A percentile compares a stretch with the other conserved stretches of the same genome.
Evolutionary conservation across 2,329 filamentous ascomycete genomes (phyloP).

Genomic region (Epichloe sylvatica): DNA sequence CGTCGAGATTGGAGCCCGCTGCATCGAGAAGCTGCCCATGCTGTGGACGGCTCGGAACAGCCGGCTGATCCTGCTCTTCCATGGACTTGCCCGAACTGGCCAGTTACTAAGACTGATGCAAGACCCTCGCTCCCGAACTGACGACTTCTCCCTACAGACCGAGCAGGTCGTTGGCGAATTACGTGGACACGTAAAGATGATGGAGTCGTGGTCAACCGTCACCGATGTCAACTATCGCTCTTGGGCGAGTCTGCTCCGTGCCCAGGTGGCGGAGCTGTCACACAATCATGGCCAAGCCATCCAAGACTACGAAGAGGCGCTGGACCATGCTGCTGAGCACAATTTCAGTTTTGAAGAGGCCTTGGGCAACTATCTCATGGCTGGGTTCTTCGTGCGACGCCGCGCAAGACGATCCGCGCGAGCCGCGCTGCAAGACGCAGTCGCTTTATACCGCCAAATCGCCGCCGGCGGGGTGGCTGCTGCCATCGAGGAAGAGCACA

Average conservation of each 20-base stretch:
- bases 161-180: slow-evolving; percentile 39
- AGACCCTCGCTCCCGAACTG: slow-evolving; percentile 30
- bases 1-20: slow-evolving; percentile 39
- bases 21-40: slow-evolving; percentile 31
- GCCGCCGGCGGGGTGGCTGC: slow-evolving; percentile 56
- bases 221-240: slow-evolving; percentile 57
- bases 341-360: slow-evolving; percentile 58
- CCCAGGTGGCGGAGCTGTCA: slow-evolving; percentile 52
- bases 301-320: slow-evolving; percentile 50
- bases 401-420: slow-evolving; percentile 54
- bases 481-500: slow-evolving; percentile 54
- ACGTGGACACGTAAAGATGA: slow-evolving; percentile 40
- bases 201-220: slow-evolving; percentile 49
- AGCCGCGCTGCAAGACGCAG: slow-evolving; percentile 52
- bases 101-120: slow-evolving; percentile 34
- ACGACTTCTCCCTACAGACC: slow-evolving; percentile 28
- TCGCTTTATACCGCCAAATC: slow-evolving; percentile 53
- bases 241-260: slow-evolving; percentile 55
- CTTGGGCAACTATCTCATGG: slow-evolving; percentile 59
- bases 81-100: slow-evolving; percentile 43
- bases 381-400: slow-evolving; percentile 52
- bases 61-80: slow-evolving; percentile 42
- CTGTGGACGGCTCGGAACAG: slow-evolving; percentile 49
- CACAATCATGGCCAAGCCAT: slow-evolving; percentile 44
- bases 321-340: slow-evolving; percentile 58